Base-by-base conservation (phyloP, 2,329 filamentous ascomycete genomes). In the Colletotrichum musicola region DNA sequence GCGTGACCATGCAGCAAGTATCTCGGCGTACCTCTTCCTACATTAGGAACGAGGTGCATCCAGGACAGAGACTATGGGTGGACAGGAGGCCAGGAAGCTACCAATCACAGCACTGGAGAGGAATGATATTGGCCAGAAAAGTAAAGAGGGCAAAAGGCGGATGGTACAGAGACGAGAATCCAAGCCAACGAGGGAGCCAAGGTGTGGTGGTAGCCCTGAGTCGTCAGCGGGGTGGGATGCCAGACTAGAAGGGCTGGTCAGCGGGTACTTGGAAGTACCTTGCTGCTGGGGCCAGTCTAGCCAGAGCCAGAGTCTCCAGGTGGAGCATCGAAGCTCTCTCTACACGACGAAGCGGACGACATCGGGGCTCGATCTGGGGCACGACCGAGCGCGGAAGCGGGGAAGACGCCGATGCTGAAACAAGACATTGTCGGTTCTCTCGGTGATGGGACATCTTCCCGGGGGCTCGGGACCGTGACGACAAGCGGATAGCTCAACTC, bases 41-140 rank as follows among this genome's bases (percentile, higher is more conserved):
- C 61, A 42, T 71, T 69, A 5, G 69, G 61, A 71, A 66, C 51
- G 35, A 54, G 51, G 47, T 71, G 69, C 69, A 69, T 61, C 54
- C 46, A 65, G 30, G 54, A 51, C 56, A 58, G 35, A 61, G 50
- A 12, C 40, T 66, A 42, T 65, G 69, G 40, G 66, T 58, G 53
- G 61, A 61, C 30, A 53, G 63, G 30, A 44, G 53, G 40, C 42
- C 22, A 27, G 13, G 2, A 14, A 20, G 14, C 22, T 38, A 7
- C 63, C 67, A 69, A 68, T 68, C 57, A 62, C 9, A 20, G 40
- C 7, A n/a, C 50, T 22, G 14, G 40, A 68, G 35, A 20, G 18
- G 60, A 27, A 22, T 16, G 13, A 60, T 50, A 47, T 68, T 51
- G 68, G 64, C 68, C 66, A 25, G 61, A 66, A 55, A 62, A 53